Base-by-base conservation (phyloP, 768 basidiomycete species). In the Mycena rosella region DNA sequence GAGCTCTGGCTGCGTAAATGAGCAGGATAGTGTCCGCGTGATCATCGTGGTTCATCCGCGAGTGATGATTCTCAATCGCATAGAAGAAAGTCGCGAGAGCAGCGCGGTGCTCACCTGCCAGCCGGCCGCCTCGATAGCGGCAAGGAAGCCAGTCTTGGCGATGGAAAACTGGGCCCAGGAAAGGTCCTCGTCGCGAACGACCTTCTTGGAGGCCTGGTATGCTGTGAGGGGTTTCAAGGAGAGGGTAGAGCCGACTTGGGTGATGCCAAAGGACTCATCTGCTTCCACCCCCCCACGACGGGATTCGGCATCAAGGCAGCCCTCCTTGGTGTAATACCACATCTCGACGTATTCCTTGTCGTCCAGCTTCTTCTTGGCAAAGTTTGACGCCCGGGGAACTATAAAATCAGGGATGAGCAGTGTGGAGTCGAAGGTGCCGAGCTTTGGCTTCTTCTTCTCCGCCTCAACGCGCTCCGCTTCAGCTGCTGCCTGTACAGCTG, bases 161-260 rank as follows among this genome's bases (percentile, higher is more conserved):
- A 72, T 44, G 0, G 70, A 36, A 22, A 78, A 69, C 6, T 78
- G 71, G 0, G 22, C 13, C 62, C 74, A 74, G 3, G 68, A n/a
- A 14, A 78, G 69, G 0, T 74, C 48, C 0, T 70, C 62, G 63
- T 78, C 74, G 0, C n/a, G 44, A 0, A 68, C 29, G 0, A 51
- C 71, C 5, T 69, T 58, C 9, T 24, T 42, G 1, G 75, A 78
- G 0, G 75, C 67, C 20, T 69, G 68, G 55, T 70, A 54, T 0
- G 74, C 60, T 2, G 75, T 53, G 0, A 70, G 34, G 0, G 74
- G 73, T 2, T 61, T 26, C 0, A 77, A 40, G 0, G 68, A 40
- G 0, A 76, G 42, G 0, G 63, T 24, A 10, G 74, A 34, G 1
- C 72, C 56, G 1, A 52, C 7, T 1, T 45, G 62, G 20, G 67